Evolutionary conservation across 331 rosid genomes (phyloP).

Genomic region (Prunus yedoensis): DNA sequence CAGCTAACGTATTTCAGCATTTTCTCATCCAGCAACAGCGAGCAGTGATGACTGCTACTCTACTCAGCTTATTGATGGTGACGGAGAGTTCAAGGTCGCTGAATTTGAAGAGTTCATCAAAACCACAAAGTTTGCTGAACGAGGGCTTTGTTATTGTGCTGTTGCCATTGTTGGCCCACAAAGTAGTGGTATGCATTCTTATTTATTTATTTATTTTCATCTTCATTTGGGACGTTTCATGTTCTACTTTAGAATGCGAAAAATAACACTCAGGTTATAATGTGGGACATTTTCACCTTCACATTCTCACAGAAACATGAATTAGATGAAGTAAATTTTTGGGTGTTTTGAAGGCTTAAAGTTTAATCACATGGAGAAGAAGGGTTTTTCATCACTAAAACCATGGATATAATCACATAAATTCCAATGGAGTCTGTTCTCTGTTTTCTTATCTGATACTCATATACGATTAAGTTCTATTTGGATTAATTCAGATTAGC

Average conservation of each 20-base stretch:
- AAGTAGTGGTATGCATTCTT: slow-evolving; percentile 85
- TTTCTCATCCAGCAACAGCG: slow-evolving; percentile 35
- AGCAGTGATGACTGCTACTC: slow-evolving; percentile 52
- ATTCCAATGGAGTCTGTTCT: not conserved
- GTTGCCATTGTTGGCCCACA: slow-evolving; percentile 99
- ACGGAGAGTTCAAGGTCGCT: slow-evolving; percentile 65
- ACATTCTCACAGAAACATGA: too few species aligned
- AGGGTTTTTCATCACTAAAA: not conserved
- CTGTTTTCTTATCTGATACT: too few species aligned
- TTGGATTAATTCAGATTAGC: too few species aligned
- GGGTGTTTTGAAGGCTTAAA: not conserved
- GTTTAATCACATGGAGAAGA: not conserved
- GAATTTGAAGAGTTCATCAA: slow-evolving; percentile 75
- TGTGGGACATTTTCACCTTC: too few species aligned
- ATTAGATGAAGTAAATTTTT: too few species aligned
- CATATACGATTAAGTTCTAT: too few species aligned
- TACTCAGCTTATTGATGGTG: slow-evolving; percentile 95
- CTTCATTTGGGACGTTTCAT: not conserved
- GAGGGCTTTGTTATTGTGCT: slow-evolving; percentile 92
- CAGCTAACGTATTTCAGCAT: slow-evolving; percentile 21
- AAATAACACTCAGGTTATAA: too few species aligned
- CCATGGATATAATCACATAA: not conserved
- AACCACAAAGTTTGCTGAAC: slow-evolving; percentile 78
- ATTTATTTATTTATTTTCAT: not conserved
- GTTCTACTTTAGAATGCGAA: too few species aligned